Conservation (phyloP, 2,329 filamentous ascomycete species). For the Fusarium concolor region DNA sequence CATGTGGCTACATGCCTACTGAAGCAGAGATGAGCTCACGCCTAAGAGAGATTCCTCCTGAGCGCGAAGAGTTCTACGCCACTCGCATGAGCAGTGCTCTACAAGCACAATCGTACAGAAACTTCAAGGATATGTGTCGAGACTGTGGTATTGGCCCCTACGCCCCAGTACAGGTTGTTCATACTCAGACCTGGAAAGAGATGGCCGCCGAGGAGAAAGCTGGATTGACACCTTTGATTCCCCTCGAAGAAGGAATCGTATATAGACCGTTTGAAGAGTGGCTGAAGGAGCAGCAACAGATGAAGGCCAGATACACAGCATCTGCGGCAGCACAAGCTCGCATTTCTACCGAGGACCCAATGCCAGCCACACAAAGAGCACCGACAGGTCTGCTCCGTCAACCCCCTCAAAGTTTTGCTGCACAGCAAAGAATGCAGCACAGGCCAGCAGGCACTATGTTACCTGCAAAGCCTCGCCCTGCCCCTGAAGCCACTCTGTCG, state of each 20-base stretch:
- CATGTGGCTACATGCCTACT: slow-evolving; percentile 77
- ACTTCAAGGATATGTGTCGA: slow-evolving; percentile 67
- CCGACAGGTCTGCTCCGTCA: slow-evolving; percentile 61
- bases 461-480: slow-evolving; percentile 44
- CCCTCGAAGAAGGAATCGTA: slow-evolving; percentile 70
- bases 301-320: slow-evolving; percentile 49
- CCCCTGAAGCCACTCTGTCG: slow-evolving; percentile 40
- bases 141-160: slow-evolving; percentile 70
- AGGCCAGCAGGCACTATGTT: slow-evolving; percentile 52
- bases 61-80: slow-evolving; percentile 68
- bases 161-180: slow-evolving; percentile 58
- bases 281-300: slow-evolving; percentile 64
- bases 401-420: slow-evolving; percentile 73
- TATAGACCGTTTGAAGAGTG: slow-evolving; percentile 74
- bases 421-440: slow-evolving; percentile 71
- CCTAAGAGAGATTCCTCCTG: slow-evolving; percentile 68
- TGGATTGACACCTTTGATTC: slow-evolving; percentile 72
- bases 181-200: slow-evolving; percentile 72
- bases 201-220: slow-evolving; percentile 76
- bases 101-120: slow-evolving; percentile 61
- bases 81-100: slow-evolving; percentile 59
- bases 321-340: slow-evolving; percentile 47
- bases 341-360: slow-evolving; percentile 51
- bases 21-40: slow-evolving; percentile 68
- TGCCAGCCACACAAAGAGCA: slow-evolving; percentile 49